Conservation (phyloP, 345 rosid species). For the Acer negundo region DNA sequence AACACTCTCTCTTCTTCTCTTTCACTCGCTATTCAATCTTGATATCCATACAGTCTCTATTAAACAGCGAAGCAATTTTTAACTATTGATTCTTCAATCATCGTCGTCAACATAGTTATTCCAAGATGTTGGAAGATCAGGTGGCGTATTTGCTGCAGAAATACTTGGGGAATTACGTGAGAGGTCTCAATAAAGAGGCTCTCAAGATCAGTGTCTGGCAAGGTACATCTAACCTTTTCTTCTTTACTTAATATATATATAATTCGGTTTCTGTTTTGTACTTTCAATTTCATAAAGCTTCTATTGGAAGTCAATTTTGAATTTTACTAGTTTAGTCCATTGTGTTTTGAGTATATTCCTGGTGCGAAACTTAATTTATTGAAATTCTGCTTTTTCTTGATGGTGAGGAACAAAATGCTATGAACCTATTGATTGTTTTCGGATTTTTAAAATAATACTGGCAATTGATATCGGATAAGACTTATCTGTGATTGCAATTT, state of each 20-base stretch:
- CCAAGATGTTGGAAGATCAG: slow-evolving; percentile 97
- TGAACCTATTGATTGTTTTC: not conserved
- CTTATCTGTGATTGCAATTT: not conserved
- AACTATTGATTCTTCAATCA: slow-evolving; percentile 10
- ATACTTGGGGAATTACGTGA: slow-evolving; percentile 88
- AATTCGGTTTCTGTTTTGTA: not conserved
- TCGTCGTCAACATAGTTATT: slow-evolving; percentile 11
- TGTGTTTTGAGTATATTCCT: not conserved
- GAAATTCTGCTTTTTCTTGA: not conserved
- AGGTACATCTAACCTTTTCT: slow-evolving; percentile 45
- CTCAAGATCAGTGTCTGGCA: slow-evolving; percentile 97
- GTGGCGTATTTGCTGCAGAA: slow-evolving; percentile 86
- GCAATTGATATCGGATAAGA: not conserved
- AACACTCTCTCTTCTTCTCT: not conserved
- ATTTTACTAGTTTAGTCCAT: too few species aligned
- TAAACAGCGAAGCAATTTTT: slow-evolving; percentile 1
- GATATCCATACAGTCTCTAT: not conserved
- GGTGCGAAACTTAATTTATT: not conserved
- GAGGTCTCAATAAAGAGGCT: slow-evolving; percentile 89
- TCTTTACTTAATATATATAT: not conserved
- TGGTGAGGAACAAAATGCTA: not conserved
- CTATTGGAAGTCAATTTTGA: not conserved
- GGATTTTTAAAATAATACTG: not conserved
- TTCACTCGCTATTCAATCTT: slow-evolving; percentile 7
- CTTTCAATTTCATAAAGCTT: not conserved